A percentile compares a stretch with the other conserved stretches of the same genome.
These are phyloP conservation scores for Penicillium concentricum DNA, from an alignment of 2,329 filamentous ascomycete genomes.

Conservation along the genomic window DNA sequence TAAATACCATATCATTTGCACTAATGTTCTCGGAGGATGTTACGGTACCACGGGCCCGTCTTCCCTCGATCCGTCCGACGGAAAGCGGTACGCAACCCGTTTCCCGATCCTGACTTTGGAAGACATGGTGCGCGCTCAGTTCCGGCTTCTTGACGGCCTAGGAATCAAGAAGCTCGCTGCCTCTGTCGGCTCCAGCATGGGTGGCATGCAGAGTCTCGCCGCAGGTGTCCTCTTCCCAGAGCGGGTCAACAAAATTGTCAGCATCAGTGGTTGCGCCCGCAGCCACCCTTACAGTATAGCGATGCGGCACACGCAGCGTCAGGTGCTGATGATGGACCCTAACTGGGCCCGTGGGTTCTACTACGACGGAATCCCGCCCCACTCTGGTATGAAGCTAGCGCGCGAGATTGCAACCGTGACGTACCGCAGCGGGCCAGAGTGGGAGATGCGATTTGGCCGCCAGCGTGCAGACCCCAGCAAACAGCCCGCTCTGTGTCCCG, in stretches of 20 bases:
- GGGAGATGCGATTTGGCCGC: conserved; percentile 91
- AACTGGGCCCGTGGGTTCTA: conserved; percentile 97
- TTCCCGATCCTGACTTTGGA: conserved; percentile 95
- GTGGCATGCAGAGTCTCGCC: conserved; percentile 94
- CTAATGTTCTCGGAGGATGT: conserved; percentile 93
- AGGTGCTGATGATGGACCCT: conserved; percentile 98
- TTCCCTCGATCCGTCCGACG: conserved; percentile 83
- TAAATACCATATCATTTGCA: conserved; percentile 92
- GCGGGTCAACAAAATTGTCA: conserved; percentile 77
- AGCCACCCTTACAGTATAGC: conserved; percentile 98
- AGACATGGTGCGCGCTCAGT: conserved; percentile 97
- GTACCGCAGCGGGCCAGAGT: conserved; percentile 93
- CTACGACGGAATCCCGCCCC: conserved; percentile 82
- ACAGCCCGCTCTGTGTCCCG: conserved; percentile 89
- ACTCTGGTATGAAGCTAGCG: conserved; percentile 96
- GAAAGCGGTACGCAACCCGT: conserved; percentile 83
- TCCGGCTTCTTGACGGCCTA: conserved; percentile 77
- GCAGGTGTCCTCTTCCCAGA: conserved; percentile 80
- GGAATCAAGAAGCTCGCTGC: conserved; percentile 79
- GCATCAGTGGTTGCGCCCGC: conserved; percentile 88
- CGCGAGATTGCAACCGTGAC: conserved; percentile 97
- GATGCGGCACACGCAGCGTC: conserved; percentile 95
- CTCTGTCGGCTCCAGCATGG: conserved; percentile 95
- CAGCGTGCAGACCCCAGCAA: conserved; percentile 80
- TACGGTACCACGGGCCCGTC: conserved; percentile 92